Evolutionary conservation across 352 stramenopile species (phyloP), one percentile per base, ranked within the genome.

Genomic region (Phytophthora melonis): DNA sequence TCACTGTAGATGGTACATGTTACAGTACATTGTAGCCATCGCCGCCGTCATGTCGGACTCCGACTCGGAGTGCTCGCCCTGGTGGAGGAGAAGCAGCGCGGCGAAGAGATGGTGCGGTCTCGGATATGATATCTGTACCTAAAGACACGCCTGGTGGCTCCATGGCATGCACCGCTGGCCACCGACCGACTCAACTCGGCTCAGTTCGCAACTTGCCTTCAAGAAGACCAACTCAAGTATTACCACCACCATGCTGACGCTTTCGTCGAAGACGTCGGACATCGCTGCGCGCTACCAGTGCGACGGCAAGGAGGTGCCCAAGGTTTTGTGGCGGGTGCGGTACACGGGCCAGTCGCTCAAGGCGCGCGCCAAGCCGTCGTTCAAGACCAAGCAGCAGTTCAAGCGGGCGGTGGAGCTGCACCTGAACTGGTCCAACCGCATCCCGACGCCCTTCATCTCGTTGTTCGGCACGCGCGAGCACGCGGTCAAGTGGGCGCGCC

Each of bases 281-380:
- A 56, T 74, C 14, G 23, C 43, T 19, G 41, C 67, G 49, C 60
- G 36, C 21, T 74, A 70, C 32, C 59, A 63, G 49, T 74, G 67
- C 30, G 53, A 74, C 18, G 43, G 60, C 27, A 63, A 58, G 5
- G 52, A 65, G 39, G 55, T 70, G 23, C 60, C 67, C 3, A 70
- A 36, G 1, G 60, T 74, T 2, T 58, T 74, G 25, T 74, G 67
- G 67, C 45, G 67, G 25, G 67, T 74, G 16, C 50, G 67, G 8
- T 70, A 74, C 60, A 74, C 67, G 10, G 67, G 67, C 1, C 67
- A 74, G 34, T 74, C 67, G 2, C 32, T 74, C 5, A 74, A 65
- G 52, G 67, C 67, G 1, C 52, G 67, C 10, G 60, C 60, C 23
- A 74, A 74, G 16, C 60, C 67, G 5, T 60, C 67, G 41, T 74